These are phyloP conservation scores for Xerocomellus intermedius DNA, from an alignment of 768 basidiomycete genomes.

Conservation along the genomic window DNA sequence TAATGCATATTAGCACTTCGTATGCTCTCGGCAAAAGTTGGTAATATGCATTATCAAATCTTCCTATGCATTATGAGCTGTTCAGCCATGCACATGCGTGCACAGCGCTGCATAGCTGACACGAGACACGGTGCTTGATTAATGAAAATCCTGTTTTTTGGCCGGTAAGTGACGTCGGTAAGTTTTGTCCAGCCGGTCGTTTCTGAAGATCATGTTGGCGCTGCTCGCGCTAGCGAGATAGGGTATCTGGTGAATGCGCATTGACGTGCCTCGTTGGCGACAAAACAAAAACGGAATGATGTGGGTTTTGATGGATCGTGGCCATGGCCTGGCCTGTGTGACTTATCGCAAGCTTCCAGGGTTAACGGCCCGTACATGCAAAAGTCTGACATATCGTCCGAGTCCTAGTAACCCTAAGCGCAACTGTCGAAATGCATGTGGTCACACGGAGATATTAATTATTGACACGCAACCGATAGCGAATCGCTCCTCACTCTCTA, in stretches of 20 bases:
- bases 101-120: background rate
- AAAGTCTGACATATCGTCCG: background rate
- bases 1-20: no score
- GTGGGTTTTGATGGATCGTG: background rate
- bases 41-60: no score
- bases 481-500: background rate
- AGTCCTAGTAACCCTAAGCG: background rate
- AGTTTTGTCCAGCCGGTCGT: background rate
- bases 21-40: no score
- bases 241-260: background rate
- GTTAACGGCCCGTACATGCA: background rate
- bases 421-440: background rate
- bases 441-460: background rate
- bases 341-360: background rate
- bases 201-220: conserved; percentile 2
- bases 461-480: background rate
- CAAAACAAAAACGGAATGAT: background rate
- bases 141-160: conserved; percentile 10
- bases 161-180: background rate
- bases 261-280: background rate
- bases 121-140: background rate
- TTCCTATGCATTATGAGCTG: no score
- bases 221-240: background rate
- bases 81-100: no score
- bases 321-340: background rate